Base-by-base conservation (phyloP, 495 filamentous ascomycete genomes). In the Hyaloscypha finlandica region DNA sequence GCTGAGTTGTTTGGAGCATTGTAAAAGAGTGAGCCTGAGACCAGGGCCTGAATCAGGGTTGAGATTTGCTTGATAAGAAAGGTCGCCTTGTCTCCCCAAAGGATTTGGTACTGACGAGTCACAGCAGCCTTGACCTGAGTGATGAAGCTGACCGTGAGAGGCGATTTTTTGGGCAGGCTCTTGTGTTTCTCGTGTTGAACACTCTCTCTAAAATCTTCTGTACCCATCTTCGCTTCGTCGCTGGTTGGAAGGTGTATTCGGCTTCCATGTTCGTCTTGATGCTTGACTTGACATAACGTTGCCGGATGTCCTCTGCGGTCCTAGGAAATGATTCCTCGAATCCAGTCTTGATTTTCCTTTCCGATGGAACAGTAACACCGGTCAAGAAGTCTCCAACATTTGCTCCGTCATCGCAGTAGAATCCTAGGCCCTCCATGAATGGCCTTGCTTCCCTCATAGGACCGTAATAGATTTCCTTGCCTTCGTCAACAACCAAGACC, bases 11-110 rank as follows among this genome's bases (percentile, higher is more conserved):
- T 72, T 71, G 87, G 92, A 14, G 94, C 74, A 70, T 95, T 88
- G 78, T 88, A 94, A 80, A 96, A 97, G 53, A 97, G 85, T 68
- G 86, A 90, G 16, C 89, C 85, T 65, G 95, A 84, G 74, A 97
- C 89, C 30, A 97, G 77, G 16, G 91, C 82, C 70, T 91, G 88
- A 75, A 92, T 89, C 33, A 91, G 67, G 51, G 90, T 86, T 53
- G 86, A 86, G 25, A 81, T 77, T 67, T 86, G 86, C 73, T 88
- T 88, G 75, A 87, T 87, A 69, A 84, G 72, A 52, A 88, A 82
- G 12, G 83, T 84, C 0, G 83, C 80, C 70, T 85, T 86, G 71
- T 89, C 83, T 57, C 85, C 85, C 84, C 81, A 85, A 25, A 87
- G 70, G 33, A 88, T 82, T 70, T 87, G 85, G 60, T 86, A 84